Evolutionary conservation across 2,329 filamentous ascomycete species (phyloP).

Genomic region (Teratosphaeria nubilosa): DNA sequence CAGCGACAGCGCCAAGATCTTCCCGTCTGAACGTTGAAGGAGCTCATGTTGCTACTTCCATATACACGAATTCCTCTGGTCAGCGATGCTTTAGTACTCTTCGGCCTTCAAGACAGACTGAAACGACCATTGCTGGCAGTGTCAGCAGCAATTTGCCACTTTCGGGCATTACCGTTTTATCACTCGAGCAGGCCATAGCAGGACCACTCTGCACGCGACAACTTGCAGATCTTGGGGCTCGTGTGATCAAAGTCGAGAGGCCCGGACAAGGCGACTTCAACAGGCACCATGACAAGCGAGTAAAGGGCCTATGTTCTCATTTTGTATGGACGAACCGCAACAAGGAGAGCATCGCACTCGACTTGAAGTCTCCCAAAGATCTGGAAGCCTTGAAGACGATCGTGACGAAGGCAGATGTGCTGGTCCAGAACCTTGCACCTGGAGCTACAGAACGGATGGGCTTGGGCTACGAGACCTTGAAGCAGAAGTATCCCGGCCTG

Average conservation of each 20-base stretch:
- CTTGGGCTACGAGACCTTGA: slow-evolving; percentile 76
- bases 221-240: slow-evolving; percentile 36
- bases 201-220: slow-evolving; percentile 29
- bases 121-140: neutral
- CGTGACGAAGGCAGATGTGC: slow-evolving; percentile 70
- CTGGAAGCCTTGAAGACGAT: slow-evolving; percentile 78
- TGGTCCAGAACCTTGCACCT: slow-evolving; percentile 94
- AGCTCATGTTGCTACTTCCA: no score
- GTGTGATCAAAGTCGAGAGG: slow-evolving; percentile 35
- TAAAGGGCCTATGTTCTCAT: slow-evolving; percentile 16
- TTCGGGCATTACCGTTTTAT: slow-evolving; percentile 5
- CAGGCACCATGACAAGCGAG: slow-evolving; percentile 17
- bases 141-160: slow-evolving; percentile 10
- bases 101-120: neutral
- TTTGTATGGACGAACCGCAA: slow-evolving; percentile 58
- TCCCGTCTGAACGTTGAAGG: no score
- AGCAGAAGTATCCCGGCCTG: slow-evolving; percentile 66
- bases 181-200: slow-evolving; percentile 21
- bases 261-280: slow-evolving; percentile 20
- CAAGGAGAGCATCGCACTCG: slow-evolving; percentile 54
- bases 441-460: slow-evolving; percentile 78
- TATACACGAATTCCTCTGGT: no score
- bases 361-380: slow-evolving; percentile 70
- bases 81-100: no score
- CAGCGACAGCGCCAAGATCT: no score